Evolutionary conservation across 331 rosid species (phyloP).

Genomic region (Malus hybrid): DNA sequence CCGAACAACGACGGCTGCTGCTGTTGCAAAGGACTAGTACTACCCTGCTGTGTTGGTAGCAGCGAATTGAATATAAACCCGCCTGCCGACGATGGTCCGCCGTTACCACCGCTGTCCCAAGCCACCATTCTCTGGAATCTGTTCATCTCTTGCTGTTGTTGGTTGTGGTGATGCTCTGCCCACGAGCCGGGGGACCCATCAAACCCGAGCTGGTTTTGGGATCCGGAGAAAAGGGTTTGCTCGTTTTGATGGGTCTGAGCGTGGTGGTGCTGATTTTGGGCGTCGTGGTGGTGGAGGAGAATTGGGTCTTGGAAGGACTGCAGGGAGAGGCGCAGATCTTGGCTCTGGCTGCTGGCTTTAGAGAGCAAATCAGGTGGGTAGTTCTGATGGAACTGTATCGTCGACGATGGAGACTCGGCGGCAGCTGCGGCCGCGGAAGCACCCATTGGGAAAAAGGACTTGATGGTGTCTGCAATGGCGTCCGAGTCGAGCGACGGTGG

Average conservation of each 20-base stretch:
- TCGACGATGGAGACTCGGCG: constrained; percentile 33
- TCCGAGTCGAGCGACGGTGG: constrained; percentile 57
- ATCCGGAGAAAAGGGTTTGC: constrained; percentile 44
- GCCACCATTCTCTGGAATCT: constrained; percentile 44
- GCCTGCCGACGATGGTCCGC: constrained; percentile 12
- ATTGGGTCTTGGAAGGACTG: constrained; percentile 75
- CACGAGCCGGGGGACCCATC: constrained; percentile 50
- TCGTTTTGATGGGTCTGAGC: constrained; percentile 37
- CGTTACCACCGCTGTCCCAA: constrained; percentile 45
- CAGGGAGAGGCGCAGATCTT: constrained; percentile 87
- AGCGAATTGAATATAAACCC: constrained; percentile 48
- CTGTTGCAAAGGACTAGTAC: constrained; percentile 17
- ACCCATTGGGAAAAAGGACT: constrained; percentile 69
- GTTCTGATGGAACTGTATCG: constrained; percentile 44
- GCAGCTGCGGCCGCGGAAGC: constrained; percentile 10
- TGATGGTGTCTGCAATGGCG: constrained; percentile 77
- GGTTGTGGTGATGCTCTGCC: constrained; percentile 53
- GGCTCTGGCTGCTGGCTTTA: constrained; percentile 50
- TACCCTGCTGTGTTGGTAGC: constrained; percentile 3
- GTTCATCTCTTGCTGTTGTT: constrained; percentile 34
- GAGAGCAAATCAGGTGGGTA: constrained; percentile 57
- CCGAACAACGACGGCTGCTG: constrained; percentile 35
- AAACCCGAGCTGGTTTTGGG: constrained; percentile 30
- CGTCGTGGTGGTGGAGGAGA: constrained; percentile 39
- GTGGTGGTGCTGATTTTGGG: no score